Percentiles rank a stretch among this genome's conserved stretches.
phyloP scores from a whole-genome alignment of 2,329 filamentous ascomycete genomes.

The Talaromyces albobiverticillius region DNA sequence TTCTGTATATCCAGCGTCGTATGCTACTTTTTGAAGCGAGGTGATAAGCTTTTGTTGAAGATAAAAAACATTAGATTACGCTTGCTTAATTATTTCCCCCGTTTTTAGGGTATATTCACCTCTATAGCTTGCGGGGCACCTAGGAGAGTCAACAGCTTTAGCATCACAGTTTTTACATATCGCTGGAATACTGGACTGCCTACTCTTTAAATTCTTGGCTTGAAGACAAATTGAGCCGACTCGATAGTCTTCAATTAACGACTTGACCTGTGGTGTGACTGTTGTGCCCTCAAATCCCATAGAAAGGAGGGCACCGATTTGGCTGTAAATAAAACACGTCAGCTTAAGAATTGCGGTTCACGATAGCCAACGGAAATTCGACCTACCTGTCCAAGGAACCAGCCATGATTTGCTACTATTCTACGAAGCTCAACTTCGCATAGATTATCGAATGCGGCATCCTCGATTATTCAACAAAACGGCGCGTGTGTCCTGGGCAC shows the following conservation, averaged over 20 bases:
- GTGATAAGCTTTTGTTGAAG: slow-evolving; percentile 3
- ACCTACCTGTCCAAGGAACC: slow-evolving; percentile 3
- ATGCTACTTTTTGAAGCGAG: slow-evolving; percentile 13
- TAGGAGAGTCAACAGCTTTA: neutral
- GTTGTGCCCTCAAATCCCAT: slow-evolving; percentile 16
- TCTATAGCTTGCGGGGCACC: slow-evolving; percentile 13
- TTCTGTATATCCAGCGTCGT: slow-evolving; percentile 8
- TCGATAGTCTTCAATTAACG: slow-evolving; percentile 11
- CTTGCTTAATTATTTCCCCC: neutral
- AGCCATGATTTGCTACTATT: neutral
- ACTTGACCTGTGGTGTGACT: slow-evolving; percentile 13
- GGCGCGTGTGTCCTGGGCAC: neutral
- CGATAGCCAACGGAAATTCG: no score
- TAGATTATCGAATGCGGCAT: neutral
- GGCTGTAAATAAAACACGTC: neutral
- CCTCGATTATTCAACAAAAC: neutral
- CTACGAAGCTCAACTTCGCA: neutral
- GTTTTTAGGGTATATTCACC: neutral
- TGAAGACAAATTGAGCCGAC: slow-evolving; percentile 10
- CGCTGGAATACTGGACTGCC: neutral
- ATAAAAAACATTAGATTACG: neutral
- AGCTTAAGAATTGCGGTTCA: neutral
- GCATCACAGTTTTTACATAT: no score
- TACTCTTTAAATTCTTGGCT: slow-evolving; percentile 12
- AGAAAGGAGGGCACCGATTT: slow-evolving; percentile 11